Percentiles rank a stretch among this genome's conserved stretches.
These are phyloP conservation scores for Venturia pyrina DNA, from an alignment of 2,329 filamentous ascomycete genomes.

Conservation along the genomic window DNA sequence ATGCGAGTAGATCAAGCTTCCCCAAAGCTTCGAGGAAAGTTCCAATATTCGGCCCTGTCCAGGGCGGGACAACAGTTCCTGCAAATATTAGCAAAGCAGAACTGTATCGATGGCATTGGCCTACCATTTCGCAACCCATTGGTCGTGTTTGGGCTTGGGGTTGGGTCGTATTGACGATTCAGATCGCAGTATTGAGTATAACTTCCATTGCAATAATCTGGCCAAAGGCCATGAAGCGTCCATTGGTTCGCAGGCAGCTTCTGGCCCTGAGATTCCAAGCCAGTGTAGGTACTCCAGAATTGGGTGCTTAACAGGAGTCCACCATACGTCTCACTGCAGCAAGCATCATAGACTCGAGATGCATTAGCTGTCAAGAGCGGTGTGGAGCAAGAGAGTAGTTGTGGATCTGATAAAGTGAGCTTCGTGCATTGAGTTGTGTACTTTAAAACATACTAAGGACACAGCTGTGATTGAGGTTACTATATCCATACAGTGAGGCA, in stretches of 20 bases:
- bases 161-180: conserved; percentile 53
- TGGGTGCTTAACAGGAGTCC: conserved; percentile 53
- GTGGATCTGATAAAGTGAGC: conserved; percentile 22
- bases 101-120: conserved; percentile 10
- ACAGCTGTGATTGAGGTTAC: conserved; percentile 47
- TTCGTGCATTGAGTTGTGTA: conserved; percentile 13
- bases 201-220: conserved; percentile 38
- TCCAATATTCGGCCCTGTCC: conserved; percentile 47
- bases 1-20: conserved; percentile 49
- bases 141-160: conserved; percentile 53
- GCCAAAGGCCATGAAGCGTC: conserved; percentile 53
- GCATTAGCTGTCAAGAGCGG: conserved; percentile 26
- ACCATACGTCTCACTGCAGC: conserved; percentile 56
- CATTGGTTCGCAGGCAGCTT: conserved; percentile 47
- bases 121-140: conserved; percentile 43
- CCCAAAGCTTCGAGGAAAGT: conserved; percentile 50
- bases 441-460: conserved; percentile 29
- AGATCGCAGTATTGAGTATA: conserved; percentile 61
- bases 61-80: conserved; percentile 43
- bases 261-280: conserved; percentile 47
- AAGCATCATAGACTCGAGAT: conserved; percentile 42
- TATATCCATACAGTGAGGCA: conserved; percentile 38
- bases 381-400: conserved; percentile 37
- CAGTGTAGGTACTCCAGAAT: conserved; percentile 56
- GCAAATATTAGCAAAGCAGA: background rate